Evolutionary conservation across 2,329 filamentous ascomycete species (phyloP), one percentile per base, ranked within the genome.

Genomic region (Colletotrichum graminicola): DNA sequence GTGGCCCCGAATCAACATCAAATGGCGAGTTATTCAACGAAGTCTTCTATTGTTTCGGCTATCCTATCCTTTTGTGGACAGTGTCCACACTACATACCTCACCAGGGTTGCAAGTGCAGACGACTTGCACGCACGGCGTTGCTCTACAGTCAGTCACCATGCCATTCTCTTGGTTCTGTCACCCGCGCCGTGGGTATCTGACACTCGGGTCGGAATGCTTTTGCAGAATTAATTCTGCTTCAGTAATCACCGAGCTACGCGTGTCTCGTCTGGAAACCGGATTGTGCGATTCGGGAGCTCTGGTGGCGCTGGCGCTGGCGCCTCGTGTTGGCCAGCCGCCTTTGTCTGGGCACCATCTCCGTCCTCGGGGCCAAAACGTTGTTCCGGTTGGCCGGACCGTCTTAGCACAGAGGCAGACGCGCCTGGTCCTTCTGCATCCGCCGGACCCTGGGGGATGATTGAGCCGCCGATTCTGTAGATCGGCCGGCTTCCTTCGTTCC

Each of bases 381-480:
- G 62, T 34, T 23, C 57, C 59, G 68, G 43, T 23, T 67, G 43
- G 34, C 47, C 69, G 49, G 55, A 10, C 54, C 66, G 69, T 39
- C 45, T 65, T 14, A 23, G 39, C 51, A n/a, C 36, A 26, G 52
- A 7, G 23, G 54, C 11, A 23, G 61, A 43, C 55, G 49, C 41
- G 26, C 55, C 70, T 12, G 66, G 51, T 39, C 39, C 66, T 14
- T 32, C 59, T 32, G 39, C 60, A 45, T 39, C 57, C n/a, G 59
- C 36, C 16, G 26, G 6, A 5, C 23, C 36, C 12, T 51, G 23
- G n/a, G 73, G 76, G 61, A 84, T 82, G 41, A 82, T 67, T 21
- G 78, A 78, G 45, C 84, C 84, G 8, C 84, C 84, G 54, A 85
- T 83, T 39, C 76, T 80, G 70, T 79, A 85, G 10, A 84, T 74